These are phyloP conservation scores for Salix viminalis DNA, from an alignment of 345 rosid species.

Conservation along the genomic window DNA sequence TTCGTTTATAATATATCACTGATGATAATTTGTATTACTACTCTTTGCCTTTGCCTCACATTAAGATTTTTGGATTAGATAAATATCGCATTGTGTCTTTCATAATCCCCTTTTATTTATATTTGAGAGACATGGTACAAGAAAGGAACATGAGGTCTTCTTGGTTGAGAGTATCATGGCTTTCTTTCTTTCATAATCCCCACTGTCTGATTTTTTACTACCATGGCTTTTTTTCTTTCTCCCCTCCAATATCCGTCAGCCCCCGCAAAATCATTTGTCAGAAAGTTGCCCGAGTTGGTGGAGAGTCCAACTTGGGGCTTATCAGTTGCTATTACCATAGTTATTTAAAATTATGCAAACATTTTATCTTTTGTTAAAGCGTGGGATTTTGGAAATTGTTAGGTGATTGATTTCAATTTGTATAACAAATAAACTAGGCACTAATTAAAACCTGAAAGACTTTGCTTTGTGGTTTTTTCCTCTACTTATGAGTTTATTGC, in stretches of 20 bases:
- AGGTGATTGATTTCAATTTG: background rate
- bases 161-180: background rate
- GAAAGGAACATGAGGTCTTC: background rate
- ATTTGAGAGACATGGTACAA: background rate
- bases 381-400: background rate
- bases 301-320: background rate
- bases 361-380: background rate
- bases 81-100: background rate
- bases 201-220: background rate
- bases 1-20: background rate
- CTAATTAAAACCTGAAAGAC: background rate
- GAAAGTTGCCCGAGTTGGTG: background rate
- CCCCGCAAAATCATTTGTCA: background rate
- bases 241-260: background rate
- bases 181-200: background rate
- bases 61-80: background rate
- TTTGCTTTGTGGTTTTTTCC: background rate
- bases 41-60: background rate
- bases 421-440: background rate
- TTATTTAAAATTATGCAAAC: background rate
- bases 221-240: background rate
- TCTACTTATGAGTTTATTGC: conserved; percentile 2
- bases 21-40: background rate
- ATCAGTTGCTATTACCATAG: background rate
- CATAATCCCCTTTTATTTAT: background rate